These are phyloP conservation scores for Gracilaria vermiculophylla DNA, from an alignment of 23 red algal species.

Conservation along the genomic window DNA sequence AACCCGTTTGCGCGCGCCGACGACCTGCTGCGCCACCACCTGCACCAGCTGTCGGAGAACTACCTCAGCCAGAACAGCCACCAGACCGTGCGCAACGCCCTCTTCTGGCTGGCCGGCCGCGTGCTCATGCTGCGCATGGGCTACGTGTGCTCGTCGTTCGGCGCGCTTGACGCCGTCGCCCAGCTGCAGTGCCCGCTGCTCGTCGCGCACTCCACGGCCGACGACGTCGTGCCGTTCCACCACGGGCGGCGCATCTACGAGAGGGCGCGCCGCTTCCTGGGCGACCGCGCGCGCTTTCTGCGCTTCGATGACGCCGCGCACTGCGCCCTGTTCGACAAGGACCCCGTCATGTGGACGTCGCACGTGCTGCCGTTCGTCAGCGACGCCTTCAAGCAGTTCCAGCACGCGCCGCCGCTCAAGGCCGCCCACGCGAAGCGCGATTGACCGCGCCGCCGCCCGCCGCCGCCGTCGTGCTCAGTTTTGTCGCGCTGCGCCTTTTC, in stretches of 20 bases:
- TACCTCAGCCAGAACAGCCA: constrained; percentile 82
- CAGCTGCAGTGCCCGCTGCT: constrained; percentile 75
- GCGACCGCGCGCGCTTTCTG: constrained; percentile 24
- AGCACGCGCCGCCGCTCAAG: background rate
- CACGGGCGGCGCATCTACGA: constrained; percentile 65
- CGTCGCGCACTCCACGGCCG: constrained; percentile 75
- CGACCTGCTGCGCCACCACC: constrained; percentile 75
- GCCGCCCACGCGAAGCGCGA: background rate
- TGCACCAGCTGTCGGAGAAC: constrained; percentile 63
- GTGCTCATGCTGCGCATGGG: constrained; percentile 89
- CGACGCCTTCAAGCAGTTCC: constrained; percentile 11
- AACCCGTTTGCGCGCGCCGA: constrained; percentile 87
- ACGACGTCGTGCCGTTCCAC: constrained; percentile 85
- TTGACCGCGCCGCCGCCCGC: background rate
- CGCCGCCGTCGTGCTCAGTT: too few relatives aligned
- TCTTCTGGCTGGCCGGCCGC: constrained; percentile 76
- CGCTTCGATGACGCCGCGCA: constrained; percentile 80
- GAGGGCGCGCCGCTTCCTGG: constrained; percentile 3
- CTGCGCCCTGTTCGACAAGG: constrained; percentile 90
- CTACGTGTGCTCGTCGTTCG: constrained; percentile 7
- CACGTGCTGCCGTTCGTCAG: constrained; percentile 68
- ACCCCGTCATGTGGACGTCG: constrained; percentile 63
- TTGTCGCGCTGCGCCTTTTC: too few relatives aligned
- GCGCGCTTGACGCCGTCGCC: constrained; percentile 38
- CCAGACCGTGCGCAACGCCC: constrained; percentile 49